Percentiles rank a stretch among this genome's conserved stretches.
Conservation (phyloP, 1,284 basidiomycete species). For the Ganoderma boninense region DNA sequence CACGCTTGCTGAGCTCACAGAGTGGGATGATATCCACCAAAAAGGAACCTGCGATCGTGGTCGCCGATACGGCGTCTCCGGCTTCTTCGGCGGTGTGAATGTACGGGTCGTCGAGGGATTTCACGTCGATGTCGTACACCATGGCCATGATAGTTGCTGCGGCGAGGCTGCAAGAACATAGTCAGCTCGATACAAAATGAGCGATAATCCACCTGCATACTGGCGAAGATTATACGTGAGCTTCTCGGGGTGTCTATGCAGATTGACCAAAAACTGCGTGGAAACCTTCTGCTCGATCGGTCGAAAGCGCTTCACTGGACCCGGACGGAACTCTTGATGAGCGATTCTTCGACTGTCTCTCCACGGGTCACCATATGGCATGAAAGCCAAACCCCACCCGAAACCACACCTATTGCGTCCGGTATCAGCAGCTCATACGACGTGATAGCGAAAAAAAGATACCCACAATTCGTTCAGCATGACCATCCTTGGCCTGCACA, state of each 20-base stretch:
- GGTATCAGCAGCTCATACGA: neutral
- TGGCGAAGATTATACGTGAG: conserved; percentile 37
- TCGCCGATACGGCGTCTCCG: conserved; percentile 25
- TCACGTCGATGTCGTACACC: conserved; percentile 39
- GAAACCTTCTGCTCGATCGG: conserved; percentile 35
- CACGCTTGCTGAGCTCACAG: conserved; percentile 24
- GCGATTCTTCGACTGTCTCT: conserved; percentile 46
- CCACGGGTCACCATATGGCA: conserved; percentile 52
- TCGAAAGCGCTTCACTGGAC: conserved; percentile 24
- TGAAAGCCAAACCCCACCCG: conserved; percentile 44
- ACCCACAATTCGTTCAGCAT: conserved; percentile 47
- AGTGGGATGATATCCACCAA: conserved; percentile 38
- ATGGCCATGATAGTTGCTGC: conserved; percentile 37
- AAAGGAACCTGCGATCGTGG: conserved; percentile 31
- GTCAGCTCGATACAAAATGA: neutral
- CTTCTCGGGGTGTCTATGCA: conserved; percentile 38
- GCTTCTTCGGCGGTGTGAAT: conserved; percentile 36
- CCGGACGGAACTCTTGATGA: conserved; percentile 37
- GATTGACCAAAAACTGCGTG: conserved; percentile 42
- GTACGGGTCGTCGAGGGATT: conserved; percentile 35
- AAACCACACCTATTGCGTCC: conserved; percentile 47
- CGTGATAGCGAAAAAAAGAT: too few species aligned
- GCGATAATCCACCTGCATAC: conserved; percentile 23
- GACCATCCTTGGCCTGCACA: conserved; percentile 46
- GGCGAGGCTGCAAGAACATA: conserved; percentile 27